Evolutionary conservation across 495 filamentous ascomycete genomes (phyloP), one percentile per base, ranked within the genome.

Genomic region (Neurospora sp.): DNA sequence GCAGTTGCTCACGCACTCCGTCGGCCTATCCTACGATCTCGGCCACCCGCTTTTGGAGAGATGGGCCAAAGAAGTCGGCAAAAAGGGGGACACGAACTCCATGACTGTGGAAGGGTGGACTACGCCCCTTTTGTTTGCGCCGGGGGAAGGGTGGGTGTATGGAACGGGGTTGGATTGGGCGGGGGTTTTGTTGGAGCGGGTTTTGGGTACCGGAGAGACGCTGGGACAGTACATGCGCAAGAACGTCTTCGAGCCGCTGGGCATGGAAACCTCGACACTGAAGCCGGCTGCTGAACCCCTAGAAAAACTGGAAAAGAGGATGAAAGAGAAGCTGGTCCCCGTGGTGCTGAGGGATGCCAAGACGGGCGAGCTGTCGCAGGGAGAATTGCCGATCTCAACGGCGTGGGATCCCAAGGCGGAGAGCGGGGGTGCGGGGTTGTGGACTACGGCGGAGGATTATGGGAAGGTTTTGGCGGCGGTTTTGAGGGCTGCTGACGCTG

Each of bases 381-480:
- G 70, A 11, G 69, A 70, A 11, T 20, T 69, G 22, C 72, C 72
- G 18, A 38, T 74, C 1, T 74, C 75, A 1, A 27, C 53, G 16
- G 53, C 53, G 27, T 66, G 53, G 53, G 72, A 78, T 3, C 77
- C 76, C 7, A 70, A 68, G 38, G 41, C 75, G 40, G 79, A 80
- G 35, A 78, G 77, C 66, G 89, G 88, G 3, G 89, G 89, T 1
- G 83, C 82, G 11, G 90, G 89, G 1, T 44, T 86, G 22, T 89
- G 81, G 69, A 80, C 83, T 6, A 78, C 82, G 0, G 83, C 85
- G 6, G 75, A 59, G 16, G 85, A 86, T 69, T 89, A 85, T 72
- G 75, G 82, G 37, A 88, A 84, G 74, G 75, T 90, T 11, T 77
- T 90, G 69, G 82, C 80, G 20, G 83, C 81, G 20, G 9, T 90